Evolutionary conservation across 1,139 yeast genomes (phyloP), one percentile per base, ranked within the genome.

Genomic region (Magnusiomyces starmeri): DNA sequence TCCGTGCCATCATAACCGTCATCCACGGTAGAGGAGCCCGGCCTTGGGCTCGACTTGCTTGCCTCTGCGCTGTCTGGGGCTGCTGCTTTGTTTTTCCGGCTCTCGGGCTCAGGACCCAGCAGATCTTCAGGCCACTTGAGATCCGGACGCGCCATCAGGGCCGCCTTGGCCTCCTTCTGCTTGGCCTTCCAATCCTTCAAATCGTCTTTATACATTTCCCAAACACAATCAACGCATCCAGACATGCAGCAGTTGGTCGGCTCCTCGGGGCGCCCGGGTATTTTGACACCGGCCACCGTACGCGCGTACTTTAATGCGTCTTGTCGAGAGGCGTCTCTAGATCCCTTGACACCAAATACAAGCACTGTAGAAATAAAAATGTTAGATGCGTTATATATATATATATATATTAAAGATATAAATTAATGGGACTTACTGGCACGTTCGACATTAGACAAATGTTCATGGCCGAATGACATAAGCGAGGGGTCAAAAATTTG

Each of bases 171-270:
- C 42, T 53, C 46, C 24, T 47, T 24, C 6, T 49, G 27, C 18
- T 41, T 51, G 21, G 46, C 65, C 61, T 81, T 79, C 96, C 96
- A 92, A 26, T 88, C 89, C 58, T 81, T 82, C 49, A 90, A 63
- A 65, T 92, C 97, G 51, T 90, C 97, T 60, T 85, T 83, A 66
- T 80, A 92, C 53, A 86, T 71, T 61, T 90, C 97, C 97, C 97
- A 92, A 1, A 92, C 97, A 68, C 98, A 92, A 67, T 90, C 87
- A 41, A 88, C 81, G 67, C 98, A 92, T 1, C 98, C 98, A 57
- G 95, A 83, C 96, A 89, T 89, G 67, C 98, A 92, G 67, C 98
- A 92, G 66, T 90, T 89, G 62, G 89, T 95, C 2, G 97, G 97
- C 62, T 88, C 96, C 4, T 72, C 74, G 1, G 98, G 98, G 62